Evolutionary conservation across 768 basidiomycete genomes (phyloP).

Genomic region (Mycena polygramma): DNA sequence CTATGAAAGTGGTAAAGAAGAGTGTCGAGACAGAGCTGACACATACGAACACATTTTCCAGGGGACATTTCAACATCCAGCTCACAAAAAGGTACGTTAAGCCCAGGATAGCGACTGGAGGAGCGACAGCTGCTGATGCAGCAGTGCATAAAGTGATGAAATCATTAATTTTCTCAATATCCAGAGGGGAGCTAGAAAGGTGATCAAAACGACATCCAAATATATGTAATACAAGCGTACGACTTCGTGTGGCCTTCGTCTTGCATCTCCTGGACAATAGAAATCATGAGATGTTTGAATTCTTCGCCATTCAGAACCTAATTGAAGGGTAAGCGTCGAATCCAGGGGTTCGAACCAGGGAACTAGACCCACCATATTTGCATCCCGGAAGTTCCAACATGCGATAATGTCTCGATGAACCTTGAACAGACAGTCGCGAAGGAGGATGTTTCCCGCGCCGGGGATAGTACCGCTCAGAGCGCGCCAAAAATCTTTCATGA

Average conservation of each 20-base stretch:
- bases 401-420: conserved; percentile 19
- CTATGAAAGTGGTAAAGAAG: no score
- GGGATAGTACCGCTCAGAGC: conserved; percentile 1
- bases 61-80: neutral
- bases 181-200: conserved; percentile 3
- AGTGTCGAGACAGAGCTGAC: no score
- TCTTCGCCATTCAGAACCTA: conserved; percentile 12
- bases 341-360: neutral
- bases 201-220: neutral
- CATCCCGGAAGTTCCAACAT: conserved; percentile 11
- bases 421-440: conserved; percentile 2
- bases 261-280: conserved; percentile 1
- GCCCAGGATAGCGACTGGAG: conserved; percentile 9
- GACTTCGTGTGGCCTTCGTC: neutral
- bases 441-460: neutral
- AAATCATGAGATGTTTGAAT: conserved; percentile 19
- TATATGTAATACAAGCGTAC: neutral
- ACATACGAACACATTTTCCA: neutral
- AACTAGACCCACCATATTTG: neutral
- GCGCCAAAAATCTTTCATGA: conserved; percentile 9
- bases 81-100: neutral
- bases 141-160: conserved; percentile 2
- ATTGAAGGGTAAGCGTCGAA: neutral
- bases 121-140: neutral
- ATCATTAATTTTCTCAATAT: conserved; percentile 1